Evolutionary conservation across 2,329 filamentous ascomycete genomes (phyloP).

Genomic region (Hortaea sp.): DNA sequence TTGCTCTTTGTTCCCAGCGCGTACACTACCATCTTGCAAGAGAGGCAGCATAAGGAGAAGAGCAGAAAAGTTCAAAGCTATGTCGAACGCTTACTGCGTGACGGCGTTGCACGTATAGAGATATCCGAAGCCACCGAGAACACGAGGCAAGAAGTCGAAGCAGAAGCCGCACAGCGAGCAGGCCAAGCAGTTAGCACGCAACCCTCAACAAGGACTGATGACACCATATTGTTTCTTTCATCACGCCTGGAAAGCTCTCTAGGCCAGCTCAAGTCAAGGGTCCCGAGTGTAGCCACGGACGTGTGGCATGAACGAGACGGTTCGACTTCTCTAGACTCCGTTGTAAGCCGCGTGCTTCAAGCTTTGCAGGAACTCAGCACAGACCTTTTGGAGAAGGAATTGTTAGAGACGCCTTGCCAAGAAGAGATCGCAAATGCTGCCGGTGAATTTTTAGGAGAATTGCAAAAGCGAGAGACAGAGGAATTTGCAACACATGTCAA

Average conservation of each 20-base stretch:
- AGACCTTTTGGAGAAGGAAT: not conserved
- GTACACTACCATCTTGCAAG: not conserved
- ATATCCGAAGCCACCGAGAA: not conserved
- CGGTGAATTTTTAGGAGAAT: slow-evolving; percentile 4
- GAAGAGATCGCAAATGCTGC: not conserved
- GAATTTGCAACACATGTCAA: slow-evolving; percentile 10
- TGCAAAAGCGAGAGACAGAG: slow-evolving; percentile 7
- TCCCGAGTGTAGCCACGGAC: not conserved
- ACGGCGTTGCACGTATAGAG: not conserved
- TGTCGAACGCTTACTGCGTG: not conserved
- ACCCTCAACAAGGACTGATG: too few species aligned
- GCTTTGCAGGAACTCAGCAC: not conserved
- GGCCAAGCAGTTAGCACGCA: too few species aligned
- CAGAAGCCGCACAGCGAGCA: too few species aligned
- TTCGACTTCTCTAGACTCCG: not conserved
- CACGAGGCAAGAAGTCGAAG: too few species aligned
- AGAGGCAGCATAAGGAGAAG: not conserved
- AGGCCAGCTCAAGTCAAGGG: not conserved
- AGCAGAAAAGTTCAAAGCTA: not conserved
- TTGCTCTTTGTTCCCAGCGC: slow-evolving; percentile 1
- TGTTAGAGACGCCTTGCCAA: not conserved
- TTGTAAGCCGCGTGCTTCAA: not conserved
- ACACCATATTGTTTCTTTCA: too few species aligned
- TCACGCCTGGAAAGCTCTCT: not conserved
- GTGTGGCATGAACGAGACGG: not conserved